Evolutionary conservation across 2,329 filamentous ascomycete genomes (phyloP), one percentile per base, ranked within the genome.

Genomic region (Fusarium drepaniforme): DNA sequence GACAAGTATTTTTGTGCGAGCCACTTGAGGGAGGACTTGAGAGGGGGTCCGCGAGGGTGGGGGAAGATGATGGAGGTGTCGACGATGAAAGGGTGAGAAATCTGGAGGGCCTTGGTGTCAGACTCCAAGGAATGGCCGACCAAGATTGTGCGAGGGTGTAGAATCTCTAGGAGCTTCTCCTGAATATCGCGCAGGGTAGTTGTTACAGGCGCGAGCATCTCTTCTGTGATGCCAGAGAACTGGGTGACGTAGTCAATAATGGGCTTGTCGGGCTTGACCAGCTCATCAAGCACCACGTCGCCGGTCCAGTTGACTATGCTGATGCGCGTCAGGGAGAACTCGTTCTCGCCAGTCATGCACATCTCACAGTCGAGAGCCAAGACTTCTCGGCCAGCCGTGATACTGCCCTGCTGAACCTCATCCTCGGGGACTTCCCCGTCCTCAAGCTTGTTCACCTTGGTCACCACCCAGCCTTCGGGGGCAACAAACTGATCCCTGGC

Each of bases 301-400:
- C 96, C 96, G 76, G 95, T 91, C 96, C 97, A 99, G 70, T 91
- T 87, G 9, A 99, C 86, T 44, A 98, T 83, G 81, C 95, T 98
- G 81, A 98, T 93, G 67, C 97, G 92, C 2, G 97, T 97, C 51
- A 99, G 90, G 40, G 96, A 94, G 73, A 93, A 94, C 75, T 94
- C 90, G 58, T 91, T 91, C 71, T 93, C 91, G 70, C 92, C 93
- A 3, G 95, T 97, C 84, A 95, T 92, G 82, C 96, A 98, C 97
- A 99, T 99, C 84, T 99, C 97, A 84, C 97, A 99, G 82, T 99
- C 97, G 65, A 99, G 87, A 2, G 95, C 93, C 59, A 97, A 86
- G 13, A 98, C 86, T 42, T 93, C 89, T 72, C 95, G 91, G 40
- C 96, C 97, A 35, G 91, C 94, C 0, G 95, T 97, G 68, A 98